Evolutionary conservation across 2,329 filamentous ascomycete species (phyloP), one percentile per base, ranked within the genome.

Genomic region (Aspergillus ochraceoroseus): DNA sequence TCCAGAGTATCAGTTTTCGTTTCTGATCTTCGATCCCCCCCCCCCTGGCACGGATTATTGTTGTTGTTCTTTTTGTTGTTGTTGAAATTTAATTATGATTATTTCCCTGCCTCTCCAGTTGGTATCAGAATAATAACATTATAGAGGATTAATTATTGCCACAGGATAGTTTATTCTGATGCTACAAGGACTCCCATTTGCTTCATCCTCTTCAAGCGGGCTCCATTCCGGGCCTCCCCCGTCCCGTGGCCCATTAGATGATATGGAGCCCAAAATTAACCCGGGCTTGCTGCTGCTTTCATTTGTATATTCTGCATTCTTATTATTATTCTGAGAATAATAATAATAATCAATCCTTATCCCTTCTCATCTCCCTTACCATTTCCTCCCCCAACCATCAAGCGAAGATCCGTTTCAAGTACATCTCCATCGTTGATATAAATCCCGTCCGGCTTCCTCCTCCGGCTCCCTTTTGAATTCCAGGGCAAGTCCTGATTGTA

Each of bases 201-300:
- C 43, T 42, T 42, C 38, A 45, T 35, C 36, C 35, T 23, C 12
- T 38, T 28, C 28, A 43, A 35, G 32, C 27, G 20, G 39, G 43
- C 39, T 46, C 43, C 39, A 46, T 46, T 19, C 31, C 12, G 35
- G 34, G 12, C 41, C 32, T 31, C 30, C 39, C 35, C 34, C 40
- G 32, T 46, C 39, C 39, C 43, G 43, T 43, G 25, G 38, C 31
- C 32, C 38, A 29, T 35, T 41, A 14, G 18, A 45, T 33, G 43
- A 22, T 38, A 46, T 46, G 39, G 39, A 42, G 41, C 39, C 34
- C 35, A 46, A 40, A 44, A 42, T 29, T 38, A 42, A 46, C 42
- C 39, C 15, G 29, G 30, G 20, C 20, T 38, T 41, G 9, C 39
- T 41, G 31, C 25, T 31, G 31, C 27, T 17, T 31, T 28, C 20